Evolutionary conservation across 345 rosid genomes (phyloP).

Genomic region (Ceriops zippeliana): DNA sequence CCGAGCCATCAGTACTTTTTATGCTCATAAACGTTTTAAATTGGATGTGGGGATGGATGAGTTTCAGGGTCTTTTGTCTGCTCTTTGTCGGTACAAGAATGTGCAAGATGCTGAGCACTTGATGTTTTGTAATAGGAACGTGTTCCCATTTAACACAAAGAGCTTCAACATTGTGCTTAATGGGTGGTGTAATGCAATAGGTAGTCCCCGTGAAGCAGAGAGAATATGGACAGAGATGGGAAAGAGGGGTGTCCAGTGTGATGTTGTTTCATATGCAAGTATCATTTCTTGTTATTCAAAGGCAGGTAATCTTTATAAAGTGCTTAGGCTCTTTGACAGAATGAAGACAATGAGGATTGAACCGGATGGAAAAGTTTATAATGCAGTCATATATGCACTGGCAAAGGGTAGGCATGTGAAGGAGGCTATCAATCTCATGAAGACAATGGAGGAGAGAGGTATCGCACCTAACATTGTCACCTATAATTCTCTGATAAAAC

Average conservation of each 20-base stretch:
- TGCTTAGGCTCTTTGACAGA: constrained; percentile 57
- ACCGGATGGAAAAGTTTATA: constrained; percentile 83
- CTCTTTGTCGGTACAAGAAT: constrained; percentile 88
- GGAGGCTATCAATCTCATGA: constrained; percentile 64
- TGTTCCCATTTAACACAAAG: constrained; percentile 66
- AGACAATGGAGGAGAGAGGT: constrained; percentile 73
- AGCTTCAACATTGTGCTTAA: constrained; percentile 80
- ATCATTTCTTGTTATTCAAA: constrained; percentile 82
- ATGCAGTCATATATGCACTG: constrained; percentile 74
- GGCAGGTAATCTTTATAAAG: constrained; percentile 58
- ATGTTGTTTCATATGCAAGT: constrained; percentile 70
- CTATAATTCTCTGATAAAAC: constrained; percentile 78
- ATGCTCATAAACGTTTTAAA: constrained; percentile 57
- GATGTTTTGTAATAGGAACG: constrained; percentile 64
- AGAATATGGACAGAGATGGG: constrained; percentile 88
- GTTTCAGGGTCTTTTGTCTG: constrained; percentile 84
- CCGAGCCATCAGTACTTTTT: constrained; percentile 73
- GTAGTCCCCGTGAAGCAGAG: constrained; percentile 70
- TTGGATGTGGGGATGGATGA: constrained; percentile 67
- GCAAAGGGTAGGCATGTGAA: constrained; percentile 66
- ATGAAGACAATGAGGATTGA: constrained; percentile 57
- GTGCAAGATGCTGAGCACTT: constrained; percentile 91
- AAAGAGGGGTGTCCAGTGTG: constrained; percentile 51
- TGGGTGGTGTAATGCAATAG: constrained; percentile 84
- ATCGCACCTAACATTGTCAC: constrained; percentile 59